A percentile compares a stretch with the other conserved stretches of the same genome.
These are phyloP conservation scores for Clitoria ternatea DNA, from an alignment of 306 rosid genomes.

Conservation along the genomic window DNA sequence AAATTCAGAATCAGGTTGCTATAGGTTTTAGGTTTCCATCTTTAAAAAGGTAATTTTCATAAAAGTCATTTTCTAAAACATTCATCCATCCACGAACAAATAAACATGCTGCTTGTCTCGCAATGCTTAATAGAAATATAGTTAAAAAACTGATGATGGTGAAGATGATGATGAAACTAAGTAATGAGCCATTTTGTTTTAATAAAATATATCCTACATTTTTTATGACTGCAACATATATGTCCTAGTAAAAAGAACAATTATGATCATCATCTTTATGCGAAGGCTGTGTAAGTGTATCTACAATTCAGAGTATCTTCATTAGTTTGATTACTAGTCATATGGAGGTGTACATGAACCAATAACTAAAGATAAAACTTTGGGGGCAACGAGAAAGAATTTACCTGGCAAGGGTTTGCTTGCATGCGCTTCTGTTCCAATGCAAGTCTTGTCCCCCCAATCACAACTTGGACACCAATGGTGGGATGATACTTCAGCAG, in stretches of 20 bases:
- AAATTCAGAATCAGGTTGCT: neutral
- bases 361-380: neutral
- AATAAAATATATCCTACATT: neutral
- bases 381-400: conserved; percentile 10
- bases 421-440: conserved; percentile 88
- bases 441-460: conserved; percentile 89
- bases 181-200: neutral
- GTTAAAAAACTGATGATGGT: neutral
- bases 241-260: neutral
- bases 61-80: neutral
- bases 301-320: neutral
- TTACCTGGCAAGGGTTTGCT: conserved; percentile 91
- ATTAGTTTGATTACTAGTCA: conserved; percentile 13
- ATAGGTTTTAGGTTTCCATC: neutral
- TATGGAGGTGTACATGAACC: neutral
- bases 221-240: neutral
- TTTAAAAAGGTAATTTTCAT: neutral
- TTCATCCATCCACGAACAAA: neutral
- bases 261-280: neutral
- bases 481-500: conserved; percentile 82
- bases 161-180: neutral
- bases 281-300: neutral
- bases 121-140: neutral
- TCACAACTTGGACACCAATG: conserved; percentile 91
- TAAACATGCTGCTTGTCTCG: neutral